Conservation (phyloP, 106 monocot species). For the Phalaenopsis equestris region DNA sequence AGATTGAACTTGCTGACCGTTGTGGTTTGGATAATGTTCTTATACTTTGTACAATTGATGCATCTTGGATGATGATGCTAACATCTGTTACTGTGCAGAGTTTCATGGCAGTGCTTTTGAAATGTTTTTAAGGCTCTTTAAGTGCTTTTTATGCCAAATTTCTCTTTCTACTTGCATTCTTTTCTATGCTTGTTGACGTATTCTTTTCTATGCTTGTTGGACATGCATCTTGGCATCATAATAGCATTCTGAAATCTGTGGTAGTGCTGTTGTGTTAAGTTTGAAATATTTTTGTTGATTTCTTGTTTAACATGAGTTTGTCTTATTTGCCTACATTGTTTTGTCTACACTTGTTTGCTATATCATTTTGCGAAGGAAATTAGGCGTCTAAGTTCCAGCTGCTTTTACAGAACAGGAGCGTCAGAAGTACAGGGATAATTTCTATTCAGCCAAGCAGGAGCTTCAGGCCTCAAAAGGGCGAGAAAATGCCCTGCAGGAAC, state of each 20-base stretch:
- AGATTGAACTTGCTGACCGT: background rate
- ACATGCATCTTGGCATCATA: background rate
- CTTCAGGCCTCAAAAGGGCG: conserved; percentile 69
- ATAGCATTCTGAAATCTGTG: background rate
- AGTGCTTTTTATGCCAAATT: conserved; percentile 3
- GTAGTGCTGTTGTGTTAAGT: background rate
- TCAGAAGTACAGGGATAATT: conserved; percentile 24
- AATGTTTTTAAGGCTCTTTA: background rate
- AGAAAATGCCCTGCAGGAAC: conserved; percentile 45
- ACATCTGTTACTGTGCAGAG: background rate
- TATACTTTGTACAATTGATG: background rate
- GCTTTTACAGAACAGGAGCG: conserved; percentile 44
- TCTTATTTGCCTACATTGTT: background rate
- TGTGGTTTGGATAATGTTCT: background rate
- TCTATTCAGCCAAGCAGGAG: conserved; percentile 43
- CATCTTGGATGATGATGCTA: background rate
- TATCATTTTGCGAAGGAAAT: background rate
- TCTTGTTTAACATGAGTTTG: background rate
- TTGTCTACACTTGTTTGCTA: background rate
- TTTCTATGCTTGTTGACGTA: background rate
- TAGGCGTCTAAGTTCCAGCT: conserved; percentile 1
- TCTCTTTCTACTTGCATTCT: background rate
- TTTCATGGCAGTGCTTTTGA: background rate
- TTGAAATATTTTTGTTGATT: background rate
- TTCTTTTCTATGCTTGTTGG: background rate